Base-by-base conservation (phyloP, 129 eudicot genomes). In the Cynara cardunculus region DNA sequence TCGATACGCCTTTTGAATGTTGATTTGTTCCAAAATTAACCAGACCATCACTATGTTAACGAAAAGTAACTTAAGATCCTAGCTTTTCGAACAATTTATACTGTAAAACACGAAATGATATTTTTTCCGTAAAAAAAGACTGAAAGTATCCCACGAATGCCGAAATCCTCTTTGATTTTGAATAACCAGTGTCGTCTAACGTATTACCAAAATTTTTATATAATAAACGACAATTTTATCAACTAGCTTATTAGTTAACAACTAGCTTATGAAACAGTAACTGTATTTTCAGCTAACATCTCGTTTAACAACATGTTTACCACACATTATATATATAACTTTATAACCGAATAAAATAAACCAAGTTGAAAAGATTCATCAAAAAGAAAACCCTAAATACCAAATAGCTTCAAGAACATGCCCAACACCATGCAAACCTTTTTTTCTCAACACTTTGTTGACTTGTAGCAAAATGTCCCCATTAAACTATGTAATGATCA, bases 391-490 rank as follows among this genome's bases (percentile, higher is more conserved):
- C n/a, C 65, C 65, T 56, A 5, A 4, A 56, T 56, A 53, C 26
- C 76, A 30, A 81, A 30, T 46, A 74, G 69, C 71, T 30, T 34
- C 74, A 64, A 65, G 61, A 46, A 35, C 41, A 39, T 73, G 84
- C 26, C 46, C 53, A 22, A 30, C 71, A 31, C 77, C 77, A 82
- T 69, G 39, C 18, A 53, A 64, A n/a, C n/a, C 64, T 53, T 73
- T 37, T 35, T 64, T 80, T 59, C 30, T 49, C 21, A 22, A 35
- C 80, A 81, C 75, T 81, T 73, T 82, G 76, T 75, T 75, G 76
- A 68, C 85, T 30, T 67, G 24, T 75, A 46, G 76, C 81, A 75
- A 66, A 68, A 30, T 32, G 3, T 11, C 64, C 85, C 31, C 1
- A 56, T 22, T 75, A 74, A 74, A 64, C 19, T 67, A 79, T 46